Base-by-base conservation (phyloP, 2,329 filamentous ascomycete genomes). In the Apiospora arundinis region DNA sequence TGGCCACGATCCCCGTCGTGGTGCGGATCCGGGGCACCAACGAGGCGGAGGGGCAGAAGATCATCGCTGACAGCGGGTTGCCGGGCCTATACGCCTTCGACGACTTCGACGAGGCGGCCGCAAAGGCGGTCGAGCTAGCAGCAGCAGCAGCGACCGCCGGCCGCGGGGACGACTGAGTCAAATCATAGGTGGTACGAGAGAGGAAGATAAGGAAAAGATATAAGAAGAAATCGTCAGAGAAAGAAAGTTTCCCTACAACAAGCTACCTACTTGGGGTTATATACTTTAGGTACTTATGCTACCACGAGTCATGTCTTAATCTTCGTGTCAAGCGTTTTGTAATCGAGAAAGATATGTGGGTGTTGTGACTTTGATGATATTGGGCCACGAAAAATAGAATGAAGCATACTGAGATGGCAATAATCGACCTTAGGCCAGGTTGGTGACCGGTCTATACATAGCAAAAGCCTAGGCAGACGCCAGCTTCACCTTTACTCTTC, bases 21-120 rank as follows among this genome's bases (percentile, higher is more conserved):
- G 93, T 95, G 42, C 86, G 93, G 74, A 86, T 95, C 73, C 85
- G 92, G 73, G 93, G 93, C 9, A 95, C 92, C 18, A 93, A 93
- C 75, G 92, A 95, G 82, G 86, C 87, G 75, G 84, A 89, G 74
- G 93, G 92, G 9, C 90, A 92, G 84, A 87, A 84, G 78, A 89
- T 94, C 82, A 91, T 95, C 79, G 85, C 85, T 0, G 86, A 92
- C 77, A 93, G 92, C 77, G 89, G 90, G 1, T 82, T 95, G 76
- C 87, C 87, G 45, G 56, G 56, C 32, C 82, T 95, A 69, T 89
- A 90, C 80, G 92, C 91, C 0, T 94, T 91, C 82, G 92, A 94
- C 80, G 89, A 90, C 73, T 94, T 94, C 78, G 91, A 93, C 73
- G 90, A 92, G 79, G 93, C 93, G 0, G 91, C 91, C 0, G 84